These are phyloP conservation scores for Malania oleifera DNA, from an alignment of 164 flowering plant genomes.

Conservation along the genomic window DNA sequence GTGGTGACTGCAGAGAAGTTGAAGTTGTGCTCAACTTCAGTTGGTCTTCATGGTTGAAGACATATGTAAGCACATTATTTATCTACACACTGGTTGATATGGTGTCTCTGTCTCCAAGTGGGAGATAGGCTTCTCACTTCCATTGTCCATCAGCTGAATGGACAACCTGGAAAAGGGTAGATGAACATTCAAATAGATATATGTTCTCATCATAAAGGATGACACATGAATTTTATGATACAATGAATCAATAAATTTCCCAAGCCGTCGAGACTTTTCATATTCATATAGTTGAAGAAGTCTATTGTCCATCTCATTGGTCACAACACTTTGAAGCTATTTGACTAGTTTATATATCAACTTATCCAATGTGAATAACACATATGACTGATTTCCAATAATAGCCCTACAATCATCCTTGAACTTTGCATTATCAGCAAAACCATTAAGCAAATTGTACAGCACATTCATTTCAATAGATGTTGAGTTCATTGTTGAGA, in stretches of 20 bases:
- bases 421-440: slow-evolving; percentile 57
- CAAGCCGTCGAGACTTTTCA: slow-evolving; percentile 49
- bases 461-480: slow-evolving; percentile 43
- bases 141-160: slow-evolving; percentile 60
- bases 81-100: no score
- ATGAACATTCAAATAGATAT: slow-evolving; percentile 48
- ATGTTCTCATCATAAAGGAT: slow-evolving; percentile 59
- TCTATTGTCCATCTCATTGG: slow-evolving; percentile 56
- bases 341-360: slow-evolving; percentile 58
- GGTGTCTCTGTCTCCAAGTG: no score
- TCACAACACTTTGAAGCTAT: slow-evolving; percentile 62
- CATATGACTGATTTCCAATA: slow-evolving; percentile 67
- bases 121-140: slow-evolving; percentile 50
- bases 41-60: no score
- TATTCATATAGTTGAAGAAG: slow-evolving; percentile 59
- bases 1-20: no score
- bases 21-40: no score
- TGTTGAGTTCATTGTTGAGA: slow-evolving; percentile 38
- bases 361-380: slow-evolving; percentile 66
- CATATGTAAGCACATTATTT: no score
- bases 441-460: slow-evolving; percentile 61
- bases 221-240: slow-evolving; percentile 53
- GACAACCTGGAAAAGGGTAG: slow-evolving; percentile 39
- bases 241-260: slow-evolving; percentile 44
- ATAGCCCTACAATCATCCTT: slow-evolving; percentile 72